Evolutionary conservation across 306 rosid genomes (phyloP).

Genomic region (Luffa acutangula): DNA sequence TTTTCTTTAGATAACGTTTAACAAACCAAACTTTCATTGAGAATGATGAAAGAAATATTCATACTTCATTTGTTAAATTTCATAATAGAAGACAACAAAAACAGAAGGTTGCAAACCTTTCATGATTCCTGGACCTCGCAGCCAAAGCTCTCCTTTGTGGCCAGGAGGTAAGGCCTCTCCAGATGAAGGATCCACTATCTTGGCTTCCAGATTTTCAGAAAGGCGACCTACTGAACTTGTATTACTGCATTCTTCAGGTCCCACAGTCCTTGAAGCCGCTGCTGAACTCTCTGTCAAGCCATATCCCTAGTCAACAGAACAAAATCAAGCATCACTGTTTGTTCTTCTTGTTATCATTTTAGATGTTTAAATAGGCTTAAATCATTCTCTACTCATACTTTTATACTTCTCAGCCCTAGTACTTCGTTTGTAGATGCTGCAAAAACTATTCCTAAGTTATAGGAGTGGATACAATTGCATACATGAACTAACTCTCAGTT

Average conservation of each 20-base stretch:
- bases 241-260: conserved; percentile 45
- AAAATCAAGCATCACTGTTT: background rate
- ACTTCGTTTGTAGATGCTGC: too few species aligned
- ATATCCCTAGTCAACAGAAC: conserved; percentile 50
- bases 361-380: background rate
- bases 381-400: background rate
- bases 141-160: conserved; percentile 71
- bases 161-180: conserved; percentile 63
- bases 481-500: too few species aligned
- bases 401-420: too few species aligned
- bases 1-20: too few species aligned
- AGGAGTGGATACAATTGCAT: too few species aligned
- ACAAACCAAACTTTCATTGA: too few species aligned
- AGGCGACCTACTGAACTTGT: conserved; percentile 64
- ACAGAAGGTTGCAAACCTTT: conserved; percentile 25
- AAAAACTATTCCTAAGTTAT: too few species aligned
- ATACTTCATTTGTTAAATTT: too few species aligned
- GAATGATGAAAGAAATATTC: too few species aligned
- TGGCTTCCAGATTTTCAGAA: conserved; percentile 66
- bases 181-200: conserved; percentile 60
- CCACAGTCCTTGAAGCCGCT: conserved; percentile 40
- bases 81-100: background rate
- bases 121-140: conserved; percentile 82
- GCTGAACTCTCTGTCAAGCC: conserved; percentile 75
- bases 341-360: background rate